These are phyloP conservation scores for Cutaneotrichosporon spelunceum DNA, from an alignment of 1,284 basidiomycete species.

Conservation along the genomic window DNA sequence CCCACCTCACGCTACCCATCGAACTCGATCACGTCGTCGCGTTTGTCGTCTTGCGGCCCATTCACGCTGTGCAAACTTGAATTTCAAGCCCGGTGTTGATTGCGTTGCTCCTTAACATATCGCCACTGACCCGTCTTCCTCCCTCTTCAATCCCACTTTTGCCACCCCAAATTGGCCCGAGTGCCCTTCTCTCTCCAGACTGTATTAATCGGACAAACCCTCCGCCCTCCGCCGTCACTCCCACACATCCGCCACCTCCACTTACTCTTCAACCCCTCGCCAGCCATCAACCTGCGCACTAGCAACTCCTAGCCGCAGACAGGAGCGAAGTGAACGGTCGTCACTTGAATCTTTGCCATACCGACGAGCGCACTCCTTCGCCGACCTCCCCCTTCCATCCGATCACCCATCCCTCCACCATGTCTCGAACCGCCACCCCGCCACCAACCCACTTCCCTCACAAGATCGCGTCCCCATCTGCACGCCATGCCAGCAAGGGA, in stretches of 20 bases:
- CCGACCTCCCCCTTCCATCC: constrained; percentile 35
- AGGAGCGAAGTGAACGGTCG: constrained; percentile 50
- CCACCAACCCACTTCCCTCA: constrained; percentile 45
- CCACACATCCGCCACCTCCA: not conserved
- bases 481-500: constrained; percentile 33
- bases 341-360: constrained; percentile 39
- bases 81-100: not conserved
- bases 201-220: not conserved
- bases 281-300: not conserved
- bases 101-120: not conserved
- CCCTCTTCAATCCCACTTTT: not conserved
- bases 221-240: not conserved
- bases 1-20: not conserved
- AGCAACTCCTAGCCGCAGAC: constrained; percentile 1
- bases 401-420: constrained; percentile 21
- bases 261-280: not conserved
- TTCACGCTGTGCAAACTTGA: not conserved
- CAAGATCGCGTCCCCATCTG: constrained; percentile 37
- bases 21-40: not conserved
- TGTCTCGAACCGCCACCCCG: constrained; percentile 45
- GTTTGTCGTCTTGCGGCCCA: not conserved
- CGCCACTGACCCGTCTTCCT: not conserved
- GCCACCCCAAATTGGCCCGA: constrained; percentile 4
- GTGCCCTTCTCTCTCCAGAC: not conserved
- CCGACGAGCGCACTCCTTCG: constrained; percentile 48